These are phyloP conservation scores for Fraxinus greggii DNA, from an alignment of 305 asterid genomes.

Conservation along the genomic window DNA sequence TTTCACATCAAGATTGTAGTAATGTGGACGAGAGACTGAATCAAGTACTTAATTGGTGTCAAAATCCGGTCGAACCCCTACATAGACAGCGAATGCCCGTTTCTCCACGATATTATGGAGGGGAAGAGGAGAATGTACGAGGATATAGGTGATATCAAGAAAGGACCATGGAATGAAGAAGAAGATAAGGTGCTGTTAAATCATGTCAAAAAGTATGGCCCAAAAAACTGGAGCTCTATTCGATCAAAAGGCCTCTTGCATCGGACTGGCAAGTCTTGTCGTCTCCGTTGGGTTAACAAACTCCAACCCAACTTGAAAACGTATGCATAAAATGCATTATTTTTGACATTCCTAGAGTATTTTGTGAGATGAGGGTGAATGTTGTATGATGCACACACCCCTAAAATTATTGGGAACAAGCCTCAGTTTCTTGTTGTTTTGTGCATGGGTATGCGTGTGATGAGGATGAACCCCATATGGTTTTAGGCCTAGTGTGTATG, in stretches of 20 bases:
- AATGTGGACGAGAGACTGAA: background rate
- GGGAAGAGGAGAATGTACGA: slow-evolving; percentile 38
- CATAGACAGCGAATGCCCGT: background rate
- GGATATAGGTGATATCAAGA: slow-evolving; percentile 62
- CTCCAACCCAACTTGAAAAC: slow-evolving; percentile 82
- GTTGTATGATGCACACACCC: background rate
- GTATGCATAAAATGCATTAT: slow-evolving; percentile 31
- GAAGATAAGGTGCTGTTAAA: slow-evolving; percentile 75
- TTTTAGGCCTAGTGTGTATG: background rate
- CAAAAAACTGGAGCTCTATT: slow-evolving; percentile 95
- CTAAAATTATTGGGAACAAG: background rate
- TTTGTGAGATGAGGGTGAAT: background rate
- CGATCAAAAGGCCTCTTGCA: slow-evolving; percentile 87
- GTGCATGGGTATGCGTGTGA: background rate
- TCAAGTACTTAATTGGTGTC: background rate
- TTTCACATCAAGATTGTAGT: background rate
- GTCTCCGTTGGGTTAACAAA: slow-evolving; percentile 93
- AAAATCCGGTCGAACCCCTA: background rate
- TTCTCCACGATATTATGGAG: slow-evolving; percentile 7
- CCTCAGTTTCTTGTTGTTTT: background rate
- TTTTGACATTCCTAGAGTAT: background rate
- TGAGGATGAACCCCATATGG: background rate
- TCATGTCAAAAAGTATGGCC: slow-evolving; percentile 69
- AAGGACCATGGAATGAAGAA: slow-evolving; percentile 92
- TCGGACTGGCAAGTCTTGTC: slow-evolving; percentile 87